Percentiles rank a stretch among this genome's conserved stretches.
These are phyloP conservation scores for Euphorbia peplus DNA, from an alignment of 345 rosid genomes.

Conservation along the genomic window DNA sequence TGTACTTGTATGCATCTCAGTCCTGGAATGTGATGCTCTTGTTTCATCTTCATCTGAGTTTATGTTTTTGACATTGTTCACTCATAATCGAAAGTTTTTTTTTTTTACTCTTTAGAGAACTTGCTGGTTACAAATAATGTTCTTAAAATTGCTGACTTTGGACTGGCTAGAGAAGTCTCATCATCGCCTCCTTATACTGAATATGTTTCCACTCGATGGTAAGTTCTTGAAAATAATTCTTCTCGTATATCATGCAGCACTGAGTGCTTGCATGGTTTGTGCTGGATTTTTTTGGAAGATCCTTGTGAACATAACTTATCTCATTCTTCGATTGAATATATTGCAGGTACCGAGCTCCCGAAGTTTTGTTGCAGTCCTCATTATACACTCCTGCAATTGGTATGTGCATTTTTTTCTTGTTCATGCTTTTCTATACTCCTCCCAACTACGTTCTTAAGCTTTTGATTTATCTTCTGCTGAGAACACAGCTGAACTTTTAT, in stretches of 20 bases:
- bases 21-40: slow-evolving; percentile 1
- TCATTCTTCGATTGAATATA: slow-evolving; percentile 11
- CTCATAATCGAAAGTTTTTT: slow-evolving; percentile 11
- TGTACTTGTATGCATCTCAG: slow-evolving; percentile 1
- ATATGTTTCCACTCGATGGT: slow-evolving; percentile 97
- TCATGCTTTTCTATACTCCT: background rate
- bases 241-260: slow-evolving; percentile 1
- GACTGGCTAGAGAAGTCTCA: slow-evolving; percentile 88
- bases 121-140: slow-evolving; percentile 76
- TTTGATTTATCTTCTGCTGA: background rate
- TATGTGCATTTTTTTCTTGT: slow-evolving; percentile 16
- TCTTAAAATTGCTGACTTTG: slow-evolving; percentile 94
- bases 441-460: background rate
- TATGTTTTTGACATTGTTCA: slow-evolving; percentile 3
- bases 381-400: slow-evolving; percentile 90
- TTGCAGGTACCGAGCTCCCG: slow-evolving; percentile 92
- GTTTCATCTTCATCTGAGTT: slow-evolving; percentile 9
- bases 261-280: background rate
- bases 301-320: slow-evolving; percentile 6
- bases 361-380: slow-evolving; percentile 82
- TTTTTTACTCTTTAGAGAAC: slow-evolving; percentile 48
- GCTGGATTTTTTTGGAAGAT: background rate
- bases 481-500: background rate
- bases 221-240: too few species aligned
- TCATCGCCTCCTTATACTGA: slow-evolving; percentile 94